Evolutionary conservation across 2,329 filamentous ascomycete species (phyloP).

Genomic region (Colletotrichum cereale): DNA sequence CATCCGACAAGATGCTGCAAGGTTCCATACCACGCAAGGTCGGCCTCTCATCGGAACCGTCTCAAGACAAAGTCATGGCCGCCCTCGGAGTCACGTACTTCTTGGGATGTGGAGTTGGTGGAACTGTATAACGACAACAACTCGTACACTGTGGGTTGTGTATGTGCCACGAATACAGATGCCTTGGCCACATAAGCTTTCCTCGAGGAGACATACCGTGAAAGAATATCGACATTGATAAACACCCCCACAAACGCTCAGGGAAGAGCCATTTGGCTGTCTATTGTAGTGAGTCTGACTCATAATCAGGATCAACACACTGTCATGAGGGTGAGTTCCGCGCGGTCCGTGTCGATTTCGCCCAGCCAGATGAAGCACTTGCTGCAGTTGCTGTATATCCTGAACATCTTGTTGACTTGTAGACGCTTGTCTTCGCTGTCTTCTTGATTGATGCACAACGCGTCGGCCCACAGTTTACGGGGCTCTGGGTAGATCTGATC

Average conservation of each 20-base stretch:
- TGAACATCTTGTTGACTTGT: constrained; percentile 26
- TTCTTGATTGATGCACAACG: constrained; percentile 15
- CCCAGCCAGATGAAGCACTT: constrained; percentile 25
- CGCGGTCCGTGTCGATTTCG: background rate
- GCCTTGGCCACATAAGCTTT: background rate
- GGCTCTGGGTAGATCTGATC: background rate
- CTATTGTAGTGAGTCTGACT: no score
- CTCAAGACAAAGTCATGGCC: no score
- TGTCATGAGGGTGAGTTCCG: background rate
- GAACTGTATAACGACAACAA: no score
- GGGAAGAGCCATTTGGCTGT: no score
- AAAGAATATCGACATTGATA: background rate
- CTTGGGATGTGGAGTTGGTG: no score
- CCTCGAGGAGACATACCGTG: background rate
- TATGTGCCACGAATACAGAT: background rate
- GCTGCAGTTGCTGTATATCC: constrained; percentile 4
- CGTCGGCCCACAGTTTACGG: constrained; percentile 10
- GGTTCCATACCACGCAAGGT: no score
- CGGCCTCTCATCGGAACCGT: no score
- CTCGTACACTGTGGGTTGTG: no score
- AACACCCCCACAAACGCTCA: no score
- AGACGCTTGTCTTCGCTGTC: constrained; percentile 10
- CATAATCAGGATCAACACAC: background rate
- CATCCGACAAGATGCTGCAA: no score
- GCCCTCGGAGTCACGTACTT: no score